Conservation (phyloP, 495 filamentous ascomycete species). For the Penicillium canescens region DNA sequence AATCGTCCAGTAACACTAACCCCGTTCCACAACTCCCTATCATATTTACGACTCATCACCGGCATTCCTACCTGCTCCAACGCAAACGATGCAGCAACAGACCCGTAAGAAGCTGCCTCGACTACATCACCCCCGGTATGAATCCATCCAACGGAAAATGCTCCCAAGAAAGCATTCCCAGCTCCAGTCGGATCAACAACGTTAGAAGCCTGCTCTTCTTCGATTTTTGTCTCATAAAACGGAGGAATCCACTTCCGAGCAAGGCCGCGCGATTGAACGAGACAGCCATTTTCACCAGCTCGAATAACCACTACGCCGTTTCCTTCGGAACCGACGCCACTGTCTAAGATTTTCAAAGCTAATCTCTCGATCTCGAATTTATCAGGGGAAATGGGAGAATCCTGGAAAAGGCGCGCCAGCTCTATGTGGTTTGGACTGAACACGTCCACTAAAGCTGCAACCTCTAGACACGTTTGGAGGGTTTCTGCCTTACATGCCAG, state of each 20-base stretch:
- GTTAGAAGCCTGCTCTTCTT: not conserved
- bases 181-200: slow-evolving; percentile 39
- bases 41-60: slow-evolving; percentile 1
- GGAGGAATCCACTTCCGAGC: slow-evolving; percentile 29
- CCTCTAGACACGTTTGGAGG: slow-evolving; percentile 21
- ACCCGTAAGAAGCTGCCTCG: slow-evolving; percentile 29
- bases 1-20: slow-evolving; percentile 11
- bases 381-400: slow-evolving; percentile 4
- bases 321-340: slow-evolving; percentile 20
- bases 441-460: slow-evolving; percentile 27
- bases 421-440: slow-evolving; percentile 43
- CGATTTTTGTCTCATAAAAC: slow-evolving; percentile 15
- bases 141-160: slow-evolving; percentile 29
- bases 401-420: slow-evolving; percentile 21
- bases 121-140: slow-evolving; percentile 13
- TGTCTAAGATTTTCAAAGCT: slow-evolving; percentile 16
- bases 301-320: slow-evolving; percentile 26
- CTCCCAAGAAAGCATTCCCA: slow-evolving; percentile 39
- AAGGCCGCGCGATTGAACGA: slow-evolving; percentile 13
- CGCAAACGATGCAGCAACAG: slow-evolving; percentile 35
- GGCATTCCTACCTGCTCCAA: slow-evolving; percentile 41
- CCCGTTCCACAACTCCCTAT: slow-evolving; percentile 28
- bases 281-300: slow-evolving; percentile 34
- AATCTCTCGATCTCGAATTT: slow-evolving; percentile 23
- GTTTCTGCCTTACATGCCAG: slow-evolving; percentile 26